These are phyloP conservation scores for Pseudogymnoascus destructans DNA, from an alignment of 2,329 filamentous ascomycete species.

Conservation along the genomic window DNA sequence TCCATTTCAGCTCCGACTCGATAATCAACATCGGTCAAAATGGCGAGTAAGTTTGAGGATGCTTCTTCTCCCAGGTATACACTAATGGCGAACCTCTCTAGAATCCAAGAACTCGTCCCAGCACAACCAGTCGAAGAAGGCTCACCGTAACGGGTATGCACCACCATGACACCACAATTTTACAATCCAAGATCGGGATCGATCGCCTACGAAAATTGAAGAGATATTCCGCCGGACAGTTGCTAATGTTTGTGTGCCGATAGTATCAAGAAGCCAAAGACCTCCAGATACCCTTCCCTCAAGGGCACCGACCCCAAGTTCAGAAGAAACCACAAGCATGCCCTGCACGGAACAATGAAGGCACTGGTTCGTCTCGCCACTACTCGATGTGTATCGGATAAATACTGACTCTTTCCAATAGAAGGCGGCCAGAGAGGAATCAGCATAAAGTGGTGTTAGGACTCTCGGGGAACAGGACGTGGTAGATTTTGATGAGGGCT, in stretches of 20 bases:
- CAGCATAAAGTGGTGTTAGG: not conserved
- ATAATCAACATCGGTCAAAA: constrained; percentile 34
- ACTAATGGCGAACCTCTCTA: constrained; percentile 29
- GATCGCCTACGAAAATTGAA: not conserved
- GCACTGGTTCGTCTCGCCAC: constrained; percentile 61
- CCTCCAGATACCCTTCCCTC: constrained; percentile 94
- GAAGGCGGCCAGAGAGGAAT: constrained; percentile 5
- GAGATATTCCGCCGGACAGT: not conserved
- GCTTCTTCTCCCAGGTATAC: not conserved
- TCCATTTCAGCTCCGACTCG: constrained; percentile 8
- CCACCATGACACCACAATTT: constrained; percentile 1
- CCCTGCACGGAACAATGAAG: constrained; percentile 96
- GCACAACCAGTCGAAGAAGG: constrained; percentile 97
- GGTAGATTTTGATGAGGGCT: constrained; percentile 6
- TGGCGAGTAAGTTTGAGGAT: constrained; percentile 49
- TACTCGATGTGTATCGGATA: not conserved
- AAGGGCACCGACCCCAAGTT: constrained; percentile 99
- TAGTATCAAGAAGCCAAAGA: constrained; percentile 99
- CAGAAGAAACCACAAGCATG: constrained; percentile 99
- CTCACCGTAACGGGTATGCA: constrained; percentile 95
- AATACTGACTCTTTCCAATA: constrained; percentile 3
- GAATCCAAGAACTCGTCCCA: constrained; percentile 99
- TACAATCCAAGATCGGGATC: not conserved
- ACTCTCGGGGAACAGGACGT: constrained; percentile 1
- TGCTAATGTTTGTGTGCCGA: constrained; percentile 11